Evolutionary conservation across 2,329 filamentous ascomycete species (phyloP).

Genomic region (Nothophoma quercina): DNA sequence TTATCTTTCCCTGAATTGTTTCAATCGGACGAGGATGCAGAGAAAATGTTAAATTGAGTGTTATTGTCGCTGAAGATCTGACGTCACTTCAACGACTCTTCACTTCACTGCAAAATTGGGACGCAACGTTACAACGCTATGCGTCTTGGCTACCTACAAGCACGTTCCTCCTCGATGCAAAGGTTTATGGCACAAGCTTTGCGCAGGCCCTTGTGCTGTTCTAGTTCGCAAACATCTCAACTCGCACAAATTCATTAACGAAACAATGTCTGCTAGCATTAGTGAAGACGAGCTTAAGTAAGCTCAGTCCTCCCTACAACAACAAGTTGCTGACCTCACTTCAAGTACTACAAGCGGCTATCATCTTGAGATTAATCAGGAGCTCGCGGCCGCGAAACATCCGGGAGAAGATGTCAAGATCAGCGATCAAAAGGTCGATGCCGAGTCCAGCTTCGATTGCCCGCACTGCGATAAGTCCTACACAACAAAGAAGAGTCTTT

Average conservation of each 20-base stretch:
- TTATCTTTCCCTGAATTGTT: too few species aligned
- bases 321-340: neutral
- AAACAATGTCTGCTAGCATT: neutral
- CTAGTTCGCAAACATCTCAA: neutral
- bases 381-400: neutral
- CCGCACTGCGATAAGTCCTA: slow-evolving; percentile 3
- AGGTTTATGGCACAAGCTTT: neutral
- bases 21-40: too few species aligned
- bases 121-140: slow-evolving; percentile 1
- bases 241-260: neutral
- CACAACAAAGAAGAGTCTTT: neutral
- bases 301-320: neutral
- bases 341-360: neutral
- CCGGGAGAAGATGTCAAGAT: neutral
- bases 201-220: neutral
- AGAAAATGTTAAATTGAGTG: too few species aligned
- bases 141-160: neutral
- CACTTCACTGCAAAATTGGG: slow-evolving; percentile 2
- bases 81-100: neutral
- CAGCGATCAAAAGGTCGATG: neutral
- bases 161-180: neutral
- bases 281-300: neutral
- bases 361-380: neutral
- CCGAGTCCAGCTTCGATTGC: neutral
- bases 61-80: too few species aligned